These are phyloP conservation scores for Kodamaea jinghongensis DNA, from an alignment of 805 yeast genomes.

Conservation along the genomic window DNA sequence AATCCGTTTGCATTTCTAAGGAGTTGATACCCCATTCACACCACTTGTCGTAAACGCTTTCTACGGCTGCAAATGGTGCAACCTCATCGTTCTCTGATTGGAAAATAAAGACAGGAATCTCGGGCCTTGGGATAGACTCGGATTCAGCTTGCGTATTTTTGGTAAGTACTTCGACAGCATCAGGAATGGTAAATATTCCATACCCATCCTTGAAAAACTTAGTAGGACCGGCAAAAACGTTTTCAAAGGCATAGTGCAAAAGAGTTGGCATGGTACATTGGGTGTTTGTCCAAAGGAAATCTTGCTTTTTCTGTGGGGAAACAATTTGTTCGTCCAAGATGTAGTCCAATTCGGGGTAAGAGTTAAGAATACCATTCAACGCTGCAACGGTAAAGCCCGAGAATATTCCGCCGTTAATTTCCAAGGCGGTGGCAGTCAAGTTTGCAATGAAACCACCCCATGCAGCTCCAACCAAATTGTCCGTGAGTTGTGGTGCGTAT, in stretches of 20 bases:
- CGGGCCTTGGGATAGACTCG: conserved; percentile 11
- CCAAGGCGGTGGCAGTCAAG: conserved; percentile 24
- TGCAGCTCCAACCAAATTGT: conserved; percentile 27
- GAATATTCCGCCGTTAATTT: conserved; percentile 22
- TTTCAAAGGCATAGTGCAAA: not conserved
- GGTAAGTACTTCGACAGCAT: conserved; percentile 13
- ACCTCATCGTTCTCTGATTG: conserved; percentile 11
- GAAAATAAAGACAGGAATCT: conserved; percentile 11
- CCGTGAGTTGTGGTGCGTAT: conserved; percentile 32
- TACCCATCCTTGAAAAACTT: conserved; percentile 15
- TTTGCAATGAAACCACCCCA: conserved; percentile 37
- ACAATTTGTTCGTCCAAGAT: not conserved
- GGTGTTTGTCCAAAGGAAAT: conserved; percentile 2
- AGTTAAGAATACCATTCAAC: conserved; percentile 28
- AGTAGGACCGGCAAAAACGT: conserved; percentile 13
- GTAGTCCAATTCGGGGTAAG: conserved; percentile 24
- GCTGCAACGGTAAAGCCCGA: conserved; percentile 32
- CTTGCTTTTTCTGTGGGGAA: not conserved
- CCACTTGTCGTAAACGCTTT: conserved; percentile 11
- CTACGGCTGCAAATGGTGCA: conserved; percentile 9
- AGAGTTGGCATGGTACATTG: conserved; percentile 2
- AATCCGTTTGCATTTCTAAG: conserved; percentile 8
- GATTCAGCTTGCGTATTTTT: conserved; percentile 20
- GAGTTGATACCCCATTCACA: conserved; percentile 10
- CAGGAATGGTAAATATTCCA: conserved; percentile 13